These are phyloP conservation scores for Exophiala oligosperma DNA, from an alignment of 2,329 filamentous ascomycete genomes.

Conservation along the genomic window DNA sequence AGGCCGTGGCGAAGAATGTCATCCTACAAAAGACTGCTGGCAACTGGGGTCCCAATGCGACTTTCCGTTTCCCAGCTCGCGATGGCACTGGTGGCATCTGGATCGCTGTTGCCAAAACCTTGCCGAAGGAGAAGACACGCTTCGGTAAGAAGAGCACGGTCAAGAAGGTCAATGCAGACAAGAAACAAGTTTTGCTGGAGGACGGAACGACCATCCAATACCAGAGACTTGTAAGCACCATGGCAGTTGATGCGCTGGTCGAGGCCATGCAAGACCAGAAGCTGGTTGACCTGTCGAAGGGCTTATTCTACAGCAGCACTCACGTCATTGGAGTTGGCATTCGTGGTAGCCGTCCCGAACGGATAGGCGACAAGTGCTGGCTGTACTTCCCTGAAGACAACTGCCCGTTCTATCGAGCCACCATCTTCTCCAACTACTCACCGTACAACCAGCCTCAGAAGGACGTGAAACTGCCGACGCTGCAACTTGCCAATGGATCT, in stretches of 20 bases:
- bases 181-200: slow-evolving; percentile 77
- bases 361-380: slow-evolving; percentile 99
- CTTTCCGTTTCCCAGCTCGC: slow-evolving; percentile 94
- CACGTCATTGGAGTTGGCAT: slow-evolving; percentile 97
- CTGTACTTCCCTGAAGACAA: slow-evolving; percentile 99
- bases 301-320: slow-evolving; percentile 93
- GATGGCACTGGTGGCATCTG: slow-evolving; percentile 98
- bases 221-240: slow-evolving; percentile 90
- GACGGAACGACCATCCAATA: slow-evolving; percentile 90
- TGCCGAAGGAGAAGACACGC: slow-evolving; percentile 87
- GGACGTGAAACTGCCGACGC: slow-evolving; percentile 79
- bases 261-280: slow-evolving; percentile 86
- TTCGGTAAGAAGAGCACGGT: slow-evolving; percentile 86
- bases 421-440: slow-evolving; percentile 99
- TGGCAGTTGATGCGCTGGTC: slow-evolving; percentile 87
- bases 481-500: slow-evolving; percentile 81
- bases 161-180: slow-evolving; percentile 79
- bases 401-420: slow-evolving; percentile 98
- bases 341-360: slow-evolving; percentile 85
- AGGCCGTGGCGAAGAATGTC: slow-evolving; percentile 89
- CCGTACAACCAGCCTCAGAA: slow-evolving; percentile 92
- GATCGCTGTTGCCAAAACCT: slow-evolving; percentile 92
- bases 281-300: slow-evolving; percentile 79
- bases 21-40: slow-evolving; percentile 94
- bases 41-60: slow-evolving; percentile 97